Conservation (phyloP, 108 stramenopile species). For the Nitzschia putrida region DNA sequence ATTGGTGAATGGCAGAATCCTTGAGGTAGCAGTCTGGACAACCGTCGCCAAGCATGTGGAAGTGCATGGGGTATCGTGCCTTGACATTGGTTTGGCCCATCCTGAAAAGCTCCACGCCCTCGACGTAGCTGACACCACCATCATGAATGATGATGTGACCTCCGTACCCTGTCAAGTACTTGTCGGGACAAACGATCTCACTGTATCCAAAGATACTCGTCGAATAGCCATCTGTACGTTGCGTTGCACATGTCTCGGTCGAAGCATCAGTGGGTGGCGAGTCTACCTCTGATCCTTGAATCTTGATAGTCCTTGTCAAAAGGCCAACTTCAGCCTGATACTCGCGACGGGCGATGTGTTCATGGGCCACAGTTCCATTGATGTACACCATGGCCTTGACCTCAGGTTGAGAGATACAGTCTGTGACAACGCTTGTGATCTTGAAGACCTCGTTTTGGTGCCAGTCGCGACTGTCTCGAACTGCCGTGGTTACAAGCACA, state of each 20-base stretch:
- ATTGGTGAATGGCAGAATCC: conserved; percentile 41
- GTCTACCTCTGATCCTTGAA: conserved; percentile 40
- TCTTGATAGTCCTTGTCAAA: conserved; percentile 42
- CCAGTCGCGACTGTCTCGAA: background rate
- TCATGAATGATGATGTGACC: conserved; percentile 46
- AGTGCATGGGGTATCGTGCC: conserved; percentile 55
- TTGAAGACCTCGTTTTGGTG: background rate
- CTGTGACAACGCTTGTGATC: background rate
- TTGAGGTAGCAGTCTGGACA: conserved; percentile 41
- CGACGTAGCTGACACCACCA: conserved; percentile 32
- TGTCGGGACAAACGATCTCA: conserved; percentile 29
- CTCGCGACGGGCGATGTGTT: conserved; percentile 39
- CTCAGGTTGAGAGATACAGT: background rate
- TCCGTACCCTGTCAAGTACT: conserved; percentile 46
- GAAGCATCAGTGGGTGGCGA: conserved; percentile 47
- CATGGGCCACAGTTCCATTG: conserved; percentile 21
- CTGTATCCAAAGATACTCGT: background rate
- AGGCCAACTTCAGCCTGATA: conserved; percentile 63
- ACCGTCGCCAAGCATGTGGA: conserved; percentile 39
- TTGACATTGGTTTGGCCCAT: conserved; percentile 65
- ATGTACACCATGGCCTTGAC: background rate
- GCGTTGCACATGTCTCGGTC: background rate
- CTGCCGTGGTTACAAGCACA: conserved; percentile 31
- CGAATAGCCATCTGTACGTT: background rate
- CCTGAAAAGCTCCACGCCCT: conserved; percentile 44